phyloP scores from a whole-genome alignment of 2,329 filamentous ascomycete genomes.

The Hypomyces perniciosus region DNA sequence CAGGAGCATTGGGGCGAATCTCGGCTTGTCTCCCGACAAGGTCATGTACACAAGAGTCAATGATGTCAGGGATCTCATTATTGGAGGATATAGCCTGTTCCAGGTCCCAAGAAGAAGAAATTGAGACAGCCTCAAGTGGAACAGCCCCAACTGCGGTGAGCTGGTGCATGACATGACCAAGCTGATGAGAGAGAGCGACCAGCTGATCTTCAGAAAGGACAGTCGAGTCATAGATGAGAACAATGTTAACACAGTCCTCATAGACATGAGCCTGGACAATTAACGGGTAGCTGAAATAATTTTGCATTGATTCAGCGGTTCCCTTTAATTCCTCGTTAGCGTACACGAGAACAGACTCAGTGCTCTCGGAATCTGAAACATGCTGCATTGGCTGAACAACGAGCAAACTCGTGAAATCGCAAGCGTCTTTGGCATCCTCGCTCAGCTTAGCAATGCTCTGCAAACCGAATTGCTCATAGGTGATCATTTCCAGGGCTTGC shows the following conservation, averaged over 20 bases:
- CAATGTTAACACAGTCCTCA: not conserved
- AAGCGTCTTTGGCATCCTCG: slow-evolving; percentile 9
- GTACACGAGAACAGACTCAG: not conserved
- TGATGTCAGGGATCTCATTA: not conserved
- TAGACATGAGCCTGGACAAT: slow-evolving; percentile 7
- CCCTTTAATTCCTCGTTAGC: not conserved
- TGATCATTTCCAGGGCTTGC: slow-evolving; percentile 14
- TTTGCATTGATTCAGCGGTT: not conserved
- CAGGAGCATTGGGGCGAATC: not conserved
- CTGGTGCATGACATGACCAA: not conserved
- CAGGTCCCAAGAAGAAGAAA: slow-evolving; percentile 3
- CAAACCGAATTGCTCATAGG: slow-evolving; percentile 18
- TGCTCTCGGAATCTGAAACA: not conserved
- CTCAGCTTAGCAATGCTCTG: slow-evolving; percentile 16
- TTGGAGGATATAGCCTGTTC: not conserved
- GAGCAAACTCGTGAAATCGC: slow-evolving; percentile 17
- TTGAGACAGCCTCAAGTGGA: not conserved
- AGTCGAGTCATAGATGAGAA: slow-evolving; percentile 2
- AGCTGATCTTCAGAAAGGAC: not conserved
- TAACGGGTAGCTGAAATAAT: slow-evolving; percentile 8
- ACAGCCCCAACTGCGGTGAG: not conserved
- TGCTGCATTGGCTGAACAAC: slow-evolving; percentile 12
- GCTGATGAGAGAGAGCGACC: slow-evolving; percentile 3
- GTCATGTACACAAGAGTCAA: slow-evolving; percentile 22
- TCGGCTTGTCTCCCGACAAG: slow-evolving; percentile 7